Evolutionary conservation across 208 protist species (phyloP), one percentile per base, ranked within the genome.

Genomic region (Leishmania gerbilli): DNA sequence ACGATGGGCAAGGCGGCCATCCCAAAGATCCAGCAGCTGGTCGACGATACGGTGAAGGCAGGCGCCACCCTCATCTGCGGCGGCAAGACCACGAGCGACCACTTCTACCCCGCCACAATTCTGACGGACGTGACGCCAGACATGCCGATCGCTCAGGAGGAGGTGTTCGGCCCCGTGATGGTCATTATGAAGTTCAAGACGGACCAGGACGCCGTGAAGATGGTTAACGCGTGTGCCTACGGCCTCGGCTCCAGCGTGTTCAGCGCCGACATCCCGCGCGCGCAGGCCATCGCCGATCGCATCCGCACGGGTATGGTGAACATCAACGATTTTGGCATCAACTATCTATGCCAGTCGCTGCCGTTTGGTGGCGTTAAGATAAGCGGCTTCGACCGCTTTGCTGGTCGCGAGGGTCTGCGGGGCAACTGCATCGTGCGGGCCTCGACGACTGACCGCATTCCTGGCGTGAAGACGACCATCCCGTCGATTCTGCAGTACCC

Each of bases 331-430:
- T 99, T 98, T 91, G 97, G 96, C 84, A 94, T 99, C 79, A 98
- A 96, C 75, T 99, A 99, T 85, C 89, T 99, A 45, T 98, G 96
- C 82, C 97, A 99, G 86, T 97, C 95, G n/a, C 85, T 99, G 47
- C 98, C 98, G 40, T 99, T 99, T 87, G 98, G 98, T 85, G 98
- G 98, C 42, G 92, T 98, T 24, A 99, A 99, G 85, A 92, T 98
- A 76, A 99, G 97, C 85, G 98, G 98, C 49, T 99, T 99, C 80
- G 98, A 98, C 84, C 91, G 97, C 74, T 99, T 99, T 83, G 95
- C 94, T 65, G 98, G 98, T 56, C 90, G 87, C 60, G 97, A 99
- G 83, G 98, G 98, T 49, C 87, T 99, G 6, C 92, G 97, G 72
- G 97, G 95, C 56, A 98, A 98, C 87, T 98, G 95, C 79, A 76